Percentiles rank a stretch among this genome's conserved stretches.
Evolutionary conservation across 179 eudicot species (phyloP).

Genomic region (Vitellaria paradoxa): DNA sequence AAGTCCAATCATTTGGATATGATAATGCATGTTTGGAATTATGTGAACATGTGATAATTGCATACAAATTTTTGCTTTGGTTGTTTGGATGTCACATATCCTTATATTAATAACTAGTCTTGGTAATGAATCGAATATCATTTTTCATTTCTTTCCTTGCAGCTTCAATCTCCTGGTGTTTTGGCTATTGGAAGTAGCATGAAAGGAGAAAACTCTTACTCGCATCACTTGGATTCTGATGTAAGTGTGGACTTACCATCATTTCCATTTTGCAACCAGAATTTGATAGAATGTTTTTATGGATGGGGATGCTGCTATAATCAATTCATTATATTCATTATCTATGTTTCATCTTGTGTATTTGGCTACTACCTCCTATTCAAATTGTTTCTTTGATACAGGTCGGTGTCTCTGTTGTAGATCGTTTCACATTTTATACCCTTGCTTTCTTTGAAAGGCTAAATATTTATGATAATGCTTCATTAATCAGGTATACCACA

Average conservation of each 20-base stretch:
- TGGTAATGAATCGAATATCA: constrained; percentile 10
- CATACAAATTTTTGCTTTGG: not conserved
- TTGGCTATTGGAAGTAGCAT: constrained; percentile 96
- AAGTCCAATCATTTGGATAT: not conserved
- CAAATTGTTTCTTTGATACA: constrained; percentile 30
- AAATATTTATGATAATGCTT: constrained; percentile 85
- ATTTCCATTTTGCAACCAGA: constrained; percentile 13
- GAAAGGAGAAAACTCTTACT: constrained; percentile 97
- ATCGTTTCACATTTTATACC: constrained; percentile 93
- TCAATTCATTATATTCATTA: not conserved
- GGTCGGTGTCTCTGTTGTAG: constrained; percentile 99
- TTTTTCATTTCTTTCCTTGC: constrained; percentile 25
- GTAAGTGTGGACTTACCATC: constrained; percentile 38
- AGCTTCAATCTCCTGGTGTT: constrained; percentile 98
- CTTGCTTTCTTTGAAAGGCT: constrained; percentile 96
- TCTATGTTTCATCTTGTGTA: constrained; percentile 7
- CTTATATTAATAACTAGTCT: constrained; percentile 6
- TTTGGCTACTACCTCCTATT: not conserved
- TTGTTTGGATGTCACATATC: not conserved
- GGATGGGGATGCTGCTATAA: not conserved
- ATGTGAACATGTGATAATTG: not conserved
- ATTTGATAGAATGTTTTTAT: not conserved
- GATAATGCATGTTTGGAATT: not conserved
- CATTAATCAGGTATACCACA: constrained; percentile 72
- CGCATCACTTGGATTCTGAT: constrained; percentile 98